phyloP scores from a whole-genome alignment of 345 rosid species.

The Melaleuca alternifolia region DNA sequence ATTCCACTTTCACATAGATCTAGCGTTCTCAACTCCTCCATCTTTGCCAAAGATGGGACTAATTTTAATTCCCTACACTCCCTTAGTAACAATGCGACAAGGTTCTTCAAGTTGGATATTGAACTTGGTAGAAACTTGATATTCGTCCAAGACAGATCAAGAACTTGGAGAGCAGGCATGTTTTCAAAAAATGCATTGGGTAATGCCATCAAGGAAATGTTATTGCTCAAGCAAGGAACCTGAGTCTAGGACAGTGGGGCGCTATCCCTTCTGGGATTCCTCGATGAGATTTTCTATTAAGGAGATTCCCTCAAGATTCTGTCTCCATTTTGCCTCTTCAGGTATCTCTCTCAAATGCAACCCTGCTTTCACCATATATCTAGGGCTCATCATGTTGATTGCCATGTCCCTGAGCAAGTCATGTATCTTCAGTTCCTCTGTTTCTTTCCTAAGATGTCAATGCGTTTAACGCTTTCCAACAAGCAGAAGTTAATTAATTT shows the following conservation, averaged over 20 bases:
- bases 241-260: constrained; percentile 9
- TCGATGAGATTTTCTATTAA: background rate
- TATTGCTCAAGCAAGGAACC: background rate
- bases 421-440: background rate
- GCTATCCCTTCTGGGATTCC: background rate
- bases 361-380: background rate
- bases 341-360: background rate
- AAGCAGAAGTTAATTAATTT: background rate
- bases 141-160: background rate
- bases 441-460: background rate
- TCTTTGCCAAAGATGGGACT: constrained; percentile 4
- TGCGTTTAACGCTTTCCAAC: background rate
- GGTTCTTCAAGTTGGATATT: background rate
- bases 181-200: background rate
- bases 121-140: constrained; percentile 4
- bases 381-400: background rate
- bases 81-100: background rate
- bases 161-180: background rate
- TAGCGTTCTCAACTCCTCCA: background rate
- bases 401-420: constrained; percentile 13
- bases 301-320: background rate
- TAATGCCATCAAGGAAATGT: background rate
- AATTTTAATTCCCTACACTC: background rate
- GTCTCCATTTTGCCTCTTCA: background rate
- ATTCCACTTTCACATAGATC: background rate